phyloP scores from a whole-genome alignment of 805 yeast genomes.

The Lachancea mirantina region DNA sequence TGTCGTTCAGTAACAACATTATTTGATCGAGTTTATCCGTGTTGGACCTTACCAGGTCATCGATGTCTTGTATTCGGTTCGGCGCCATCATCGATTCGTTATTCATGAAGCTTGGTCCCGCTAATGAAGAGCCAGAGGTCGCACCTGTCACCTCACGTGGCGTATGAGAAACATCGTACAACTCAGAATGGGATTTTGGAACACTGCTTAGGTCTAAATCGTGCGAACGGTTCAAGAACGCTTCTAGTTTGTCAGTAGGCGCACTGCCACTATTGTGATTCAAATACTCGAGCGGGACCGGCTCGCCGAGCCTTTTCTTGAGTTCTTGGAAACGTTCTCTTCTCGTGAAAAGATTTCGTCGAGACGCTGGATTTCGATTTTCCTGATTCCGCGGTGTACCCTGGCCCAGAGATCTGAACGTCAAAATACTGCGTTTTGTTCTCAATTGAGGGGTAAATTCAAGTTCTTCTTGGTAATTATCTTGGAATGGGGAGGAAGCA shows the following conservation, averaged over 20 bases:
- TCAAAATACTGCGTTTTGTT: slow-evolving; percentile 16
- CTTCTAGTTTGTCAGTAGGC: too few relatives aligned
- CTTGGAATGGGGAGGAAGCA: slow-evolving; percentile 7
- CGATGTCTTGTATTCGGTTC: background rate
- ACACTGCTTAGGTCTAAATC: too few relatives aligned
- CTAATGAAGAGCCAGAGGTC: too few relatives aligned
- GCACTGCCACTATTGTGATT: slow-evolving; percentile 2
- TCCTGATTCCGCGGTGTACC: slow-evolving; percentile 1
- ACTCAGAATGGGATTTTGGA: too few relatives aligned
- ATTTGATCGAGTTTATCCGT: slow-evolving; percentile 24
- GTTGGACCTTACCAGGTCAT: slow-evolving; percentile 11
- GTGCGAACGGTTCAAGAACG: too few relatives aligned
- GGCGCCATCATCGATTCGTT: background rate
- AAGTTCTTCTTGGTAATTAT: slow-evolving; percentile 29
- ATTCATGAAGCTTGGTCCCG: background rate
- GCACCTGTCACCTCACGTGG: too few relatives aligned
- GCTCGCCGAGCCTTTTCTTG: slow-evolving; percentile 30
- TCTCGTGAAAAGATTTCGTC: background rate
- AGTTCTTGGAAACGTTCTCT: slow-evolving; percentile 6
- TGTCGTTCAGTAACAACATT: slow-evolving; percentile 14
- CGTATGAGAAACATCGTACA: too few relatives aligned
- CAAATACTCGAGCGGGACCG: slow-evolving; percentile 35
- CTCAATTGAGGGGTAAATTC: slow-evolving; percentile 22
- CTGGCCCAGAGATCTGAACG: slow-evolving; percentile 3
- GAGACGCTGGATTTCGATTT: too few relatives aligned